phyloP scores from a whole-genome alignment of 805 yeast species.

The Kodamaea neixiangensis region DNA sequence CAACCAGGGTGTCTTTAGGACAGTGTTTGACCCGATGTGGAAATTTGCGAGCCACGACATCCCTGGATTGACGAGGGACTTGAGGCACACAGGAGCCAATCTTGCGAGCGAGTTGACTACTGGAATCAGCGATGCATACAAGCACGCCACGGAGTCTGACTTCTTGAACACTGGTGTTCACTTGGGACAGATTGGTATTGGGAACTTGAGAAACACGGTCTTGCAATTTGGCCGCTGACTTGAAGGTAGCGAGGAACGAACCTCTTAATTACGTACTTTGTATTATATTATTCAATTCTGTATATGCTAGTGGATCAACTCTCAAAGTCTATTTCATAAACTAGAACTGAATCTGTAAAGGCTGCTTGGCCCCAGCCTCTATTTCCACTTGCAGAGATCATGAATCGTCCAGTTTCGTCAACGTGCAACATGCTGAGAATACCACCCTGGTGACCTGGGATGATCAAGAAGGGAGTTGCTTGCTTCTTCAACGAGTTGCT shows the following conservation, averaged over 20 bases:
- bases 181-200: slow-evolving; percentile 37
- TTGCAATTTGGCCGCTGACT: slow-evolving; percentile 20
- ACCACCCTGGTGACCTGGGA: slow-evolving; percentile 98
- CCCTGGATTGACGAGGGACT: background rate
- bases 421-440: slow-evolving; percentile 72
- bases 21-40: slow-evolving; percentile 4
- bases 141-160: slow-evolving; percentile 19
- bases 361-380: slow-evolving; percentile 90
- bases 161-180: slow-evolving; percentile 19
- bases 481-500: slow-evolving; percentile 31
- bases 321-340: slow-evolving; percentile 67
- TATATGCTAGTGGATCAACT: background rate
- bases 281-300: background rate
- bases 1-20: slow-evolving; percentile 1
- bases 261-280: background rate
- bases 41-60: slow-evolving; percentile 5
- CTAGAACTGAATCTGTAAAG: slow-evolving; percentile 75
- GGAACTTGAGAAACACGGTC: slow-evolving; percentile 30
- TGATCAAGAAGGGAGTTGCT: slow-evolving; percentile 77
- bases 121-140: slow-evolving; percentile 14
- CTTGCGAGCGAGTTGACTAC: background rate
- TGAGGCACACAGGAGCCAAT: background rate
- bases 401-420: slow-evolving; percentile 84
- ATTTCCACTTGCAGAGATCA: slow-evolving; percentile 91
- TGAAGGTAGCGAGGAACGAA: background rate